Evolutionary conservation across 1,284 basidiomycete genomes (phyloP), one percentile per base, ranked within the genome.

Genomic region (Pascua sp.): DNA sequence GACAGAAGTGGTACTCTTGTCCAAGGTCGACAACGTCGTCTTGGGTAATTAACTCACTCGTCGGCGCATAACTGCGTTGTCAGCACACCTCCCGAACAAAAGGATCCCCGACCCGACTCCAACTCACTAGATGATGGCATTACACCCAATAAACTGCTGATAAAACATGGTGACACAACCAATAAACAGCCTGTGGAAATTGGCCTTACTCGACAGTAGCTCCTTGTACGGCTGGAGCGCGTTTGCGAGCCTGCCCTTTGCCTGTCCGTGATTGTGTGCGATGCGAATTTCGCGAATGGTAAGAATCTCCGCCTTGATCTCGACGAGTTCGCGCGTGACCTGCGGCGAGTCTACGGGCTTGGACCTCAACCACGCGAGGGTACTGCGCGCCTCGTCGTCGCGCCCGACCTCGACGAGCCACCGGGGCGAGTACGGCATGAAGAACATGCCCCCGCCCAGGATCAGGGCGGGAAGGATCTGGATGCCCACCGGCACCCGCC

Each of bases 381-480:
- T 60, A 12, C 47, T 4, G 38, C 59, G 60, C 0, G 62, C 51
- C 51, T 71, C 69, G 39, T 67, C 61, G 42, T 72, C 67, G 36
- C 61, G 57, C 8, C 65, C 67, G 8, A 61, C 51, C 47, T 67
- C 59, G 56, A 70, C 18, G 37, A 68, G 61, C 67, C 67, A 68
- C 18, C 67, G 60, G 13, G 67, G 67, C 15, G 65, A 67, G 55
- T 67, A 64, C 4, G 65, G 63, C 48, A 68, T 62, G 57, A 67
- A 62, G 40, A 57, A 38, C 38, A 59, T 51, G 41, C 63, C 64
- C 39, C 51, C 10, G 39, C 63, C 52, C 45, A 73, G 66, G 51
- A 67, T 59, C 36, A 70, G 15, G 10, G 68, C 70, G 16, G 74
- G 74, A 12, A 70, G 45, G 43, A 75, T 56, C 58, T 75, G 73